Conservation (phyloP, 129 eudicot species). For the Escallonia herrerae region DNA sequence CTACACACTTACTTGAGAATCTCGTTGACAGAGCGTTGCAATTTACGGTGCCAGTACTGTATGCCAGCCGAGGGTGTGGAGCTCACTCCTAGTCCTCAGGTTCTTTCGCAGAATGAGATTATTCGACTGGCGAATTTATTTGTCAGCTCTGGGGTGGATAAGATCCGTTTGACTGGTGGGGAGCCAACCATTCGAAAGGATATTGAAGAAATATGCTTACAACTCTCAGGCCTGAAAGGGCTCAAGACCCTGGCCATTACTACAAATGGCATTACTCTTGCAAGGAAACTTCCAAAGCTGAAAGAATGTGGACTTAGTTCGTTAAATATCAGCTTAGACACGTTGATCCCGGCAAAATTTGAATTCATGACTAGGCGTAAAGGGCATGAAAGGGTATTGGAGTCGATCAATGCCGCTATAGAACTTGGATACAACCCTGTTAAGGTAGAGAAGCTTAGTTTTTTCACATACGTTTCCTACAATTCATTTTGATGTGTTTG, state of each 20-base stretch:
- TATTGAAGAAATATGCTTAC: conserved; percentile 75
- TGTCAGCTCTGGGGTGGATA: conserved; percentile 86
- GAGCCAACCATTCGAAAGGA: conserved; percentile 90
- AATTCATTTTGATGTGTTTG: not conserved
- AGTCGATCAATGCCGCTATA: conserved; percentile 68
- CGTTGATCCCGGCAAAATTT: conserved; percentile 87
- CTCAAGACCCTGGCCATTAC: conserved; percentile 89
- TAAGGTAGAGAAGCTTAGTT: conserved; percentile 40
- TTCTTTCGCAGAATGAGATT: conserved; percentile 67
- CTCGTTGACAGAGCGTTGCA: conserved; percentile 94
- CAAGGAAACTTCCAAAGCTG: conserved; percentile 75
- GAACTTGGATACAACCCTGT: conserved; percentile 86
- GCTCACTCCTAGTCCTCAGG: conserved; percentile 57
- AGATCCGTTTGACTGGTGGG: conserved; percentile 95
- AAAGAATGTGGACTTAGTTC: conserved; percentile 73
- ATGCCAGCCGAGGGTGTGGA: conserved; percentile 99
- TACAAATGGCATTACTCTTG: conserved; percentile 69
- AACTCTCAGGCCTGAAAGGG: conserved; percentile 63
- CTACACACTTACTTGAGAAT: conserved; percentile 85
- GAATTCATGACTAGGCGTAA: conserved; percentile 93
- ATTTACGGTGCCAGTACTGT: conserved; percentile 93
- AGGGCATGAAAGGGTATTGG: conserved; percentile 84
- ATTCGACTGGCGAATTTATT: conserved; percentile 72
- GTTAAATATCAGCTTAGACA: conserved; percentile 87
- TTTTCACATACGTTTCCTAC: not conserved